Evolutionary conservation across 495 filamentous ascomycete species (phyloP), one percentile per base, ranked within the genome.

Genomic region (Penicillium argentinense): DNA sequence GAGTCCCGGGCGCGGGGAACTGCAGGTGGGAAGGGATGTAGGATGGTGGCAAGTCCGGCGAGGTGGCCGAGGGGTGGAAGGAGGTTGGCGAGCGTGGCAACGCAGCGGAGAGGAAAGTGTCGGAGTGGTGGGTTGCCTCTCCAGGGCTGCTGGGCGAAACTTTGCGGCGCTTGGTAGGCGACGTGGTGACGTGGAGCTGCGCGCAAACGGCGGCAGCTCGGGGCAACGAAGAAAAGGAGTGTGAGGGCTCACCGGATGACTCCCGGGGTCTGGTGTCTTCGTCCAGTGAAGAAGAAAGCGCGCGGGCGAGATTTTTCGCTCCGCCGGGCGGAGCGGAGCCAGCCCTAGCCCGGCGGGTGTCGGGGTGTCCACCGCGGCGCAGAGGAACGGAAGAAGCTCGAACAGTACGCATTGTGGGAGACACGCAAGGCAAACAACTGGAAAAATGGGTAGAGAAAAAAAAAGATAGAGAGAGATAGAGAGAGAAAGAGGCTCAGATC

Each of bases 81-180:
- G 57, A 42, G 19, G 45, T 8, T 18, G 21, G 2, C 16, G 53
- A 36, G 50, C 39, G 12, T 9, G 60, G 45, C 26, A 63, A 56
- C 38, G 55, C 49, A 42, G 63, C 57, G 53, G 62, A 66, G 64
- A 58, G 64, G n/a, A n/a, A n/a, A n/a, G n/a, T n/a, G n/a, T n/a
- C n/a, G 60, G 51, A 52, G 63, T 69, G 67, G 72, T 66, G 69
- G 71, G 44, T 52, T 57, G 50, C 45, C 47, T 51, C 65, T 68
- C 62, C 70, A 63, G 56, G 69, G 59, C 56, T 75, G 62, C 57
- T 66, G 57, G 78, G 60, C 39, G 60, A 82, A 69, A 91, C 79
- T 79, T 86, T 90, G 68, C 89, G 80, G 83, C 89, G 90, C 85
- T 95, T 95, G 77, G 78, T 78, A 73, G 86, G 88, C 82, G 88